A percentile compares a stretch with the other conserved stretches of the same genome.
Evolutionary conservation across 371 early-diverging fungal genomes (phyloP).

Genomic region (Apophysomyces sp.): DNA sequence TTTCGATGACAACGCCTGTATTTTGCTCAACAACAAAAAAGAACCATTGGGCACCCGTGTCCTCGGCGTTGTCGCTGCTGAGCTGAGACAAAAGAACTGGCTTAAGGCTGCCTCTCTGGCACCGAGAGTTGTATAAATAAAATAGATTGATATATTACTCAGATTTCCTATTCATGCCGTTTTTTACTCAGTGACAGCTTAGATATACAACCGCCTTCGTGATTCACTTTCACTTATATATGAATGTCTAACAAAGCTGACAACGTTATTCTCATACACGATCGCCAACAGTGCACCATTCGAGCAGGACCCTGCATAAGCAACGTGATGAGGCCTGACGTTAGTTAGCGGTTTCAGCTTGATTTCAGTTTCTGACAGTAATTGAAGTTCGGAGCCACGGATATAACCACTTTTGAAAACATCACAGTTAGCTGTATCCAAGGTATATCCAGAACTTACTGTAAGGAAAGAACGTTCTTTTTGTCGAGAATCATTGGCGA

Average conservation of each 20-base stretch:
- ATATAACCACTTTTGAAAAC: slow-evolving; percentile 30
- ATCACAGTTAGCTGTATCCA: not conserved
- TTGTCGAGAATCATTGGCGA: slow-evolving; percentile 14
- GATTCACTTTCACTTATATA: slow-evolving; percentile 15
- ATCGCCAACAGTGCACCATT: slow-evolving; percentile 25
- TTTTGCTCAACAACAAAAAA: slow-evolving; percentile 90
- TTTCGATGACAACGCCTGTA: slow-evolving; percentile 98
- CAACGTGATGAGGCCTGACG: slow-evolving; percentile 17
- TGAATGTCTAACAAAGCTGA: slow-evolving; percentile 30
- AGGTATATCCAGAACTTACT: slow-evolving; percentile 16
- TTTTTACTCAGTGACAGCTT: not conserved
- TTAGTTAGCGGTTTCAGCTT: slow-evolving; percentile 8
- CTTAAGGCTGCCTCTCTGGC: slow-evolving; percentile 93
- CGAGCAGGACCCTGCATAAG: slow-evolving; percentile 17
- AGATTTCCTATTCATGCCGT: slow-evolving; percentile 3
- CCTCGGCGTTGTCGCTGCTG: slow-evolving; percentile 88
- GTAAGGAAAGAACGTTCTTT: slow-evolving; percentile 11
- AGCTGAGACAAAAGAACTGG: slow-evolving; percentile 93
- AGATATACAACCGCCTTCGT: slow-evolving; percentile 9
- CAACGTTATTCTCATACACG: slow-evolving; percentile 26
- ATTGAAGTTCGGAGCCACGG: slow-evolving; percentile 18
- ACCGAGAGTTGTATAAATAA: slow-evolving; percentile 82
- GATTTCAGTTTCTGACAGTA: not conserved
- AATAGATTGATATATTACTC: not conserved
- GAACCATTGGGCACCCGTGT: slow-evolving; percentile 95